Base-by-base conservation (phyloP, 2,329 filamentous ascomycete genomes). In the Hypoxylon sp. region DNA sequence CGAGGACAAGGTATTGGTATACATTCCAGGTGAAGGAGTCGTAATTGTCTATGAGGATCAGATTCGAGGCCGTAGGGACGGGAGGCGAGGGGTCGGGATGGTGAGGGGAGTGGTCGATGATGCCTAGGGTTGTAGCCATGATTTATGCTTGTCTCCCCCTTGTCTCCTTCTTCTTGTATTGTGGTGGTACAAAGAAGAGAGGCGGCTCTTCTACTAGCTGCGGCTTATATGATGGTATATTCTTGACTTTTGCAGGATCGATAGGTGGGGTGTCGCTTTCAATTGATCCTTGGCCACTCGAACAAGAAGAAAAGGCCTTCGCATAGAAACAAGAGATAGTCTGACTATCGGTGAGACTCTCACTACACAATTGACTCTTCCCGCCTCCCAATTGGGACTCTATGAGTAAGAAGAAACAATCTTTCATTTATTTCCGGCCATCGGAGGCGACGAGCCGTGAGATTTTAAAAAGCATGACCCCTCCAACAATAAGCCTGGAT, bases 1-100 rank as follows among this genome's bases (percentile, higher is more conserved):
- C 96, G n/a, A 99, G 89, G 5, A 95, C 91, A 1, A 99, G 88
- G 75, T 99, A 99, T 79, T 99, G 96, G 79, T 98, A 99, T 63
- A 99, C 93, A 76, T 99, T 99, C 93, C 94, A 99, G 63, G 95
- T 97, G 79, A 99, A 99, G 2, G 96, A 98, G 80, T 99, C 96
- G 80, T 98, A 99, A 81, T 99, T 99, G 84, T 99, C 96, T 74
- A 99, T 97, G 69, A 99, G 85, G 68, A 99, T 87, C 62, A 99
- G 86, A 79, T 98, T 98, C 61, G 91, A 92, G 24, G 96, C 96
- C 52, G 89, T 93, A 22, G 90, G 78, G 55, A 97, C 84, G 33
- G 89, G 89, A 54, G 89, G 83, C 28, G 90, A 89, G 54, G 91
- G 90, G 68, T 91, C 86, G 64, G 93, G 92, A 79, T 97, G 90